Base-by-base conservation (phyloP, 176 grass and related monocot species). In the Olyra latifolia region DNA sequence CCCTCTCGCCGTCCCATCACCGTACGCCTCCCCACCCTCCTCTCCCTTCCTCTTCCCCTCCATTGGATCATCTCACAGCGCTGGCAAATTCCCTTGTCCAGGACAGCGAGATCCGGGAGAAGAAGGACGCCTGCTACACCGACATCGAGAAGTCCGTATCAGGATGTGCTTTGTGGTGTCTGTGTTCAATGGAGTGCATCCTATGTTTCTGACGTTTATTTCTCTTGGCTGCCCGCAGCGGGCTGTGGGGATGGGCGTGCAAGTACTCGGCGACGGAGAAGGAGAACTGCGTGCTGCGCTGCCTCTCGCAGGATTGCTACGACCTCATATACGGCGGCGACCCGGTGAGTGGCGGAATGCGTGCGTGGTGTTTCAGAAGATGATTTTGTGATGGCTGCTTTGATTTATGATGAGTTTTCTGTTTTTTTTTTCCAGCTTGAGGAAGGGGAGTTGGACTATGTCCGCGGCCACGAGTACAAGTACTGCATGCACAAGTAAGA, bases 401-500 rank as follows among this genome's bases (percentile, higher is more conserved):
- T 79, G 58, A 25, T 72, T 53, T 71, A 55, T 84, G 44, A 68
- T 72, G 35, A 7, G 15, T 58, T 67, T 72, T 16, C 9, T 53
- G 24, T 4, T 12, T 60, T 5, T 40, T 32, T 40, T 76, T 14
- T 61, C 46, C 83, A 98, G 95, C 86, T 98, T 32, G 95, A 98
- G 64, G 95, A 98, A 98, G 95, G 95, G n/a, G 95, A 98, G 71
- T 62, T 88, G 61, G 95, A 98, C 78, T 89, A 90, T 46, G 65
- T 95, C 75, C 87, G 95, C 19, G 38, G 90, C 50, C 92, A 98
- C 55, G 95, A 98, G 83, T 98, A 85, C 88, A 98, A 98, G 70
- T 98, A 94, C 75, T 98, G 95, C 84, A 91, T 94, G 95, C 83
- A 85, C 90, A 98, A 93, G 95, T 98, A 93, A 85, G 90, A 28